Evolutionary conservation across 139 green algal genomes (phyloP).

Genomic region (Chlamydomonas schloesseri): DNA sequence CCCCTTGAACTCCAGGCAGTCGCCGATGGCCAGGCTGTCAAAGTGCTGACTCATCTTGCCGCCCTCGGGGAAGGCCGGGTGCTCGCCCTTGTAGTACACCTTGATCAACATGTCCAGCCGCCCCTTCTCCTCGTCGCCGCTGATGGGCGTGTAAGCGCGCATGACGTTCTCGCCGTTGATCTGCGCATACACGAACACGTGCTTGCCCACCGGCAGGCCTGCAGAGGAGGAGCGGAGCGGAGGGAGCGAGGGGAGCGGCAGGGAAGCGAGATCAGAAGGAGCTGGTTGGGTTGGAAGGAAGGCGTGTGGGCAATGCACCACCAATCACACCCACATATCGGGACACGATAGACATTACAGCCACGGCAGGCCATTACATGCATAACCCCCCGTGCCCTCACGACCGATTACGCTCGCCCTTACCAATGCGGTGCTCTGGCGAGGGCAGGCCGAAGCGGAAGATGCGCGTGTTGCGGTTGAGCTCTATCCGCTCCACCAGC

Average conservation of each 20-base stretch:
- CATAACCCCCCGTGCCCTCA: no score
- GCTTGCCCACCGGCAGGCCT: conserved; percentile 93
- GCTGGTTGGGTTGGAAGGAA: no score
- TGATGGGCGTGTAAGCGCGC: conserved; percentile 97
- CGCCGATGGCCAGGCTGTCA: conserved; percentile 83
- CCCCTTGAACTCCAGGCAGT: conserved; percentile 94
- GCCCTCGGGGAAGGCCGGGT: conserved; percentile 92
- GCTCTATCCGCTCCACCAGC: conserved; percentile 82
- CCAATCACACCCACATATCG: no score
- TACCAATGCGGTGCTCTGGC: conserved; percentile 81
- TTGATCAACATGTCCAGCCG: conserved; percentile 98
- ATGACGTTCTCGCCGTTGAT: conserved; percentile 91
- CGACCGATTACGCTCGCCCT: no score
- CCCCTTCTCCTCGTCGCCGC: conserved; percentile 85
- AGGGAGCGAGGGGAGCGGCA: no score
- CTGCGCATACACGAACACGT: conserved; percentile 94
- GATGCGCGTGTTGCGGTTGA: conserved; percentile 89
- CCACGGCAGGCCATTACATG: no score
- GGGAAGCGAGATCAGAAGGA: no score
- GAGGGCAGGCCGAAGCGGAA: conserved; percentile 96
- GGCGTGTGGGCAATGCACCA: no score
- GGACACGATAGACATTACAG: no score
- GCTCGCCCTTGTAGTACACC: conserved; percentile 81
- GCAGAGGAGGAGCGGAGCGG: no score
- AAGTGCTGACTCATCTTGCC: conserved; percentile 84